Base-by-base conservation (phyloP, 192 early-diverging fungal species). In the Coemansia sp. region DNA sequence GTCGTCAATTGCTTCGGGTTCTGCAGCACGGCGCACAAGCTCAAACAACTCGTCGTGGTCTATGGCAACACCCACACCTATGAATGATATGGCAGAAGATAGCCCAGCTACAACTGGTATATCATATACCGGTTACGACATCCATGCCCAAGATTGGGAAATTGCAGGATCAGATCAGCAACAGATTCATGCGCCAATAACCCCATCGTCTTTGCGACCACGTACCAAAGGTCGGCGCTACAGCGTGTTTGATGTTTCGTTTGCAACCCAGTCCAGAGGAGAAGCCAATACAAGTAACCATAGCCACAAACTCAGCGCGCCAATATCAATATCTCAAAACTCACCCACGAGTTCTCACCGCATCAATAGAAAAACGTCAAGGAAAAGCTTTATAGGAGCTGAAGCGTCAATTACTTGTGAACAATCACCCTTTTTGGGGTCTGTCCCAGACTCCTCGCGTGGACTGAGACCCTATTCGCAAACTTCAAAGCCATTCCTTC, bases 181-280 rank as follows among this genome's bases (percentile, higher is more conserved):
- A 46, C 62, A 51, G 22, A 49, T 49, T 15, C 18, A 54, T 7
- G 51, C 22, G 47, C 56, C 42, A 46, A 18, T 40, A 54, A 41
- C 72, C 10, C 41, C 65, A 21, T 52, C 56, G 7, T 18, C 61
- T 32, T 19, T 54, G 49, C 66, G 57, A 6, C 61, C 65, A 12
- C 67, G 78, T 46, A 47, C 46, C 57, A 68, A 61, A 13, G 64
- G 49, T 12, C 51, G 78, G 39, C 78, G 78, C 12, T 80, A 80
- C 61, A 80, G 78, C 66, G 78, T 80, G 62, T 80, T 80, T 54
- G 78, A 80, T 15, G 8, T 74, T 15, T 65, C 78, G 11, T 80
- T 75, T 69, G 78, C 65, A 13, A 68, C 48, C 66, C 72, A 67
- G 9, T 61, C 52, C 41, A 41, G 61, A 18, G n/a, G 55, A 3